A percentile compares a stretch with the other conserved stretches of the same genome.
Evolutionary conservation across 805 yeast genomes (phyloP).

Genomic region (Kodamaea nitidulidarum): DNA sequence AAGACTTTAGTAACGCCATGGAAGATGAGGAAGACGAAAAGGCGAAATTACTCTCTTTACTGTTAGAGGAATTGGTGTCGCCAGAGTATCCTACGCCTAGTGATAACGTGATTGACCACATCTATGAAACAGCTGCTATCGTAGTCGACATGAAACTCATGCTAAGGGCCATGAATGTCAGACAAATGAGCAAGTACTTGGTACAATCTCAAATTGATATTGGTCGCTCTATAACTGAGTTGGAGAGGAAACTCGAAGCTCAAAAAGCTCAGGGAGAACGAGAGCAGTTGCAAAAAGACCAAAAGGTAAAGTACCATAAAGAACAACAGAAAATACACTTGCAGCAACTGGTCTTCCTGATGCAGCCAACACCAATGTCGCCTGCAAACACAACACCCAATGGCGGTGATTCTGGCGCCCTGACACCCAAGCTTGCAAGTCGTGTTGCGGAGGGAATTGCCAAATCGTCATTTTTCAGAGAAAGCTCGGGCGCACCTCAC

Average conservation of each 20-base stretch:
- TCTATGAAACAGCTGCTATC: constrained; percentile 58
- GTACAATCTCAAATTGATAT: constrained; percentile 27
- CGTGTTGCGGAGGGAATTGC: constrained; percentile 2
- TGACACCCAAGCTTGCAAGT: constrained; percentile 1
- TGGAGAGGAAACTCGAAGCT: constrained; percentile 15
- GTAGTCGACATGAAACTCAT: constrained; percentile 63
- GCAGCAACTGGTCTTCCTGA: constrained; percentile 1
- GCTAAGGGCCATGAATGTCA: constrained; percentile 51
- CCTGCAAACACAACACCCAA: background rate
- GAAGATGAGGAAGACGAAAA: constrained; percentile 19
- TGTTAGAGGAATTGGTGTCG: constrained; percentile 56
- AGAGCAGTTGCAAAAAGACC: background rate
- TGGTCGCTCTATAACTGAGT: constrained; percentile 21
- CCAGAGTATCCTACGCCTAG: constrained; percentile 54
- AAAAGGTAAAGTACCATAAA: background rate
- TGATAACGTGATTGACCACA: constrained; percentile 51
- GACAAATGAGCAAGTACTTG: constrained; percentile 45
- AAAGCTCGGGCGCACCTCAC: background rate
- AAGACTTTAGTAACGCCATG: constrained; percentile 8
- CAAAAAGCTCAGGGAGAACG: constrained; percentile 7
- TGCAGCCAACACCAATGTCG: background rate
- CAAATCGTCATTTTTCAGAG: background rate
- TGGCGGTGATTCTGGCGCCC: background rate
- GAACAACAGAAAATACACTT: background rate
- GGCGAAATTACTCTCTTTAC: constrained; percentile 10